Percentiles rank a stretch among this genome's conserved stretches.
These are phyloP conservation scores for Cyberlindnera samutprakarnensis DNA, from an alignment of 805 yeast genomes.

Conservation along the genomic window DNA sequence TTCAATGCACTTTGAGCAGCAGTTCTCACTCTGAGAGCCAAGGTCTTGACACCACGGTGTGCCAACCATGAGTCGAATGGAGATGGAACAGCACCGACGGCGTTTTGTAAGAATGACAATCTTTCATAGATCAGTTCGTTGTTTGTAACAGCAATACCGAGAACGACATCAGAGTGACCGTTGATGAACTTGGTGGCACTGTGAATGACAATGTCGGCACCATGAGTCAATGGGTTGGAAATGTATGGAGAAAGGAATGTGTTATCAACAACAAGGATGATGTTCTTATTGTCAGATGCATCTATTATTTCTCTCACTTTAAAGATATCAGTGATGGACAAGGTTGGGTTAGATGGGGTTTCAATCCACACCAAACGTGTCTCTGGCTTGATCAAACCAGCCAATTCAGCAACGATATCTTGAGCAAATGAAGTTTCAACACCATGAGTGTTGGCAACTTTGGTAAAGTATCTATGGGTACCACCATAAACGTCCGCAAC, in stretches of 20 bases:
- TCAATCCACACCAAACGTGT: conserved; percentile 83
- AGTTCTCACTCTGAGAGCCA: conserved; percentile 71
- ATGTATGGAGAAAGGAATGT: conserved; percentile 84
- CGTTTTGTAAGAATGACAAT: conserved; percentile 75
- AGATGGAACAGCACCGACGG: conserved; percentile 83
- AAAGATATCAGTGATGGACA: conserved; percentile 67
- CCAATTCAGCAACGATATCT: conserved; percentile 53
- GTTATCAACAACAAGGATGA: conserved; percentile 74
- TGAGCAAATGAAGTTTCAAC: conserved; percentile 61
- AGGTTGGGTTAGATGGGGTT: conserved; percentile 84
- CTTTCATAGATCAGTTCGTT: conserved; percentile 49
- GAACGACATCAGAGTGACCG: conserved; percentile 88
- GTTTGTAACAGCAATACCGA: conserved; percentile 77
- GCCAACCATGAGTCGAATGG: conserved; percentile 92
- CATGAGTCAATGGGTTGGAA: conserved; percentile 74
- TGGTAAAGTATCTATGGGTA: conserved; percentile 83
- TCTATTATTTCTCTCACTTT: conserved; percentile 51
- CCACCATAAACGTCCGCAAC: conserved; percentile 90
- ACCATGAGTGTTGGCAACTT: conserved; percentile 77
- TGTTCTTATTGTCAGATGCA: conserved; percentile 39
- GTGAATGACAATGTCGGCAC: conserved; percentile 85
- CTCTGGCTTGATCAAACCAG: conserved; percentile 44
- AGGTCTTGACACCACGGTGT: conserved; percentile 84
- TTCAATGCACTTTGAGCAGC: conserved; percentile 58
- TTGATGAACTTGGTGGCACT: conserved; percentile 87